phyloP scores from a whole-genome alignment of 2,329 filamentous ascomycete species.

The Falciphora oryzae region DNA sequence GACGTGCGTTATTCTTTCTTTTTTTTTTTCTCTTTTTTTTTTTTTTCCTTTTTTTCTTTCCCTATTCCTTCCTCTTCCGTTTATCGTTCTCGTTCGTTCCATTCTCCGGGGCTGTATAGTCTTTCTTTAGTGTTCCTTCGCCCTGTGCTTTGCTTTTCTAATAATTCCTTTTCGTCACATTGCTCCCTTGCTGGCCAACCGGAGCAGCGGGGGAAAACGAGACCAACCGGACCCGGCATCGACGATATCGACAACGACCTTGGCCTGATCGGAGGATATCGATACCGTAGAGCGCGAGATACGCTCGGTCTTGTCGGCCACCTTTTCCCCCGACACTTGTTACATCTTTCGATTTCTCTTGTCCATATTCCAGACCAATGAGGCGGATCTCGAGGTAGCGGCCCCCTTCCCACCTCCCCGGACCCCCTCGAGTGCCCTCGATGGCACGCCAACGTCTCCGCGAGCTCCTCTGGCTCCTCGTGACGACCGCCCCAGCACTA shows the following conservation, averaged over 20 bases:
- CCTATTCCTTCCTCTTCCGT: not conserved
- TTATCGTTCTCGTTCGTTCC: not conserved
- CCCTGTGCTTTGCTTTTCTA: not conserved
- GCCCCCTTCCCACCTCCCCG: conserved; percentile 6
- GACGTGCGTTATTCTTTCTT: conserved; percentile 6
- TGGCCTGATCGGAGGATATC: not conserved
- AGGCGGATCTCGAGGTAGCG: conserved; percentile 15
- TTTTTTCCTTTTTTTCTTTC: no score
- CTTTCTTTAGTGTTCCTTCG: not conserved
- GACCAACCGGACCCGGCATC: not conserved
- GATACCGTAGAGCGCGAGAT: not conserved
- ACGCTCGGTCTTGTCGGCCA: not conserved
- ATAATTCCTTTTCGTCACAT: conserved; percentile 7
- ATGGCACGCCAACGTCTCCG: conserved; percentile 22
- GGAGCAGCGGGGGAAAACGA: not conserved
- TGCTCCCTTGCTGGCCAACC: conserved; percentile 8
- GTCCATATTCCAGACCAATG: conserved; percentile 11
- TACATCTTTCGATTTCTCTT: not conserved
- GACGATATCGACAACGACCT: not conserved
- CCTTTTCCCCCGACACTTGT: not conserved
- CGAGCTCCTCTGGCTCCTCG: conserved; percentile 14
- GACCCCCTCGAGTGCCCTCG: conserved; percentile 16
- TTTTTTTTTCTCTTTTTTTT: conserved; percentile 10
- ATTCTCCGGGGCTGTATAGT: not conserved
- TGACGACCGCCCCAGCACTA: conserved; percentile 15